Base-by-base conservation (phyloP, 495 filamentous ascomycete genomes). In the Delitschia confertaspora region DNA sequence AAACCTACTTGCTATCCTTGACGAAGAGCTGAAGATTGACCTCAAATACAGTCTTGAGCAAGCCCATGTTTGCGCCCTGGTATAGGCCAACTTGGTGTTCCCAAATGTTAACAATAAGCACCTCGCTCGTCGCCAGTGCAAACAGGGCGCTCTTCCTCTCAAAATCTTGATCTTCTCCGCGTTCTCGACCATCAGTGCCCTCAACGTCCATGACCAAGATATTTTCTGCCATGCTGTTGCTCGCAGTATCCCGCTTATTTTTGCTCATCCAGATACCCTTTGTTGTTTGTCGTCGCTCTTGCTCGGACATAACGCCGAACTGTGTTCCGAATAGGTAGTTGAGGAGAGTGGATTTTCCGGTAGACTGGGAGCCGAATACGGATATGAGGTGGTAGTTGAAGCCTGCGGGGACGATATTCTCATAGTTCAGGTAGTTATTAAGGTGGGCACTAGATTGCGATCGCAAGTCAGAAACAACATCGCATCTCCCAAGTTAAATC, bases 231-330 rank as follows among this genome's bases (percentile, higher is more conserved):
- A 95, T 95, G 34, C 59, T 60, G 21, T 57, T 61, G 36, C 51
- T 41, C 45, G 46, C 45, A 38, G 60, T 47, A 50, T 70, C 65
- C 53, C 69, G 77, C 67, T 91, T 88, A 59, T 95, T 95, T 64
- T 93, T 93, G 42, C 88, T 93, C 79, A 98, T 78, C 91, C 91
- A 98, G 61, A 96, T 98, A 54, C 91, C 91, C 69, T 96, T 98
- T 27, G 91, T 98, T 0, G 91, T 98, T 69, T 98, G 91, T 51
- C 84, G 77, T 39, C 91, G 78, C 55, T 93, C 85, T 45, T 67
- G 47, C 66, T 96, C 91, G 46, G 85, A 82, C 91, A 98, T 98
- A 42, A 96, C 88, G 33, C 82, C 85, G 70, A 98, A 98, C 43
- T 88, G 72, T 33, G 91, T 98, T 38, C 87, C 87, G 61, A 98